phyloP scores from a whole-genome alignment of 2,329 filamentous ascomycete species.

The Hyphodiscus sp. region DNA sequence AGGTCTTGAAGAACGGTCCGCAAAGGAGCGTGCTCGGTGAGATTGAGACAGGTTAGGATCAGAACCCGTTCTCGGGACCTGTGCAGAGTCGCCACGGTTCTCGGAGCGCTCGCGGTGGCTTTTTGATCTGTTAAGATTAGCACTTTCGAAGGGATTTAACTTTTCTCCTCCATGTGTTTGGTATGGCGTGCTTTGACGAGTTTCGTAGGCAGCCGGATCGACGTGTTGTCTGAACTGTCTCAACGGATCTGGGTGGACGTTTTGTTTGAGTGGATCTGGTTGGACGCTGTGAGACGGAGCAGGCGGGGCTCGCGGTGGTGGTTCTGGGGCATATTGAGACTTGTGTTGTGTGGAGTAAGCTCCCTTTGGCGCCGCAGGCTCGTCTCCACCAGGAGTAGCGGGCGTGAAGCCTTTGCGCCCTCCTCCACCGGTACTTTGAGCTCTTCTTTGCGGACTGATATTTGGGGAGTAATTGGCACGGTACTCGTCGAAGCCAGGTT shows the following conservation, averaged over 20 bases:
- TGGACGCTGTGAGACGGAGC: conserved; percentile 1
- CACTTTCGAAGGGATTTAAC: conserved; percentile 47
- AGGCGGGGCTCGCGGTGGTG: conserved; percentile 16
- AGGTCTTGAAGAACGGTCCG: conserved; percentile 4
- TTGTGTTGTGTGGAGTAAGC: conserved; percentile 27
- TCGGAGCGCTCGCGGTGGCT: conserved; percentile 21
- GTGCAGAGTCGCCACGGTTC: conserved; percentile 1
- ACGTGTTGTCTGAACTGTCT: conserved; percentile 38
- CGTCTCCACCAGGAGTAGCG: conserved; percentile 26
- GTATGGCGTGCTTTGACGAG: conserved; percentile 53
- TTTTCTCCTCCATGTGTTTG: conserved; percentile 51
- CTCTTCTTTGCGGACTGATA: conserved; percentile 13
- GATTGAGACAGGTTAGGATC: conserved; percentile 23
- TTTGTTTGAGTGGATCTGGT: conserved; percentile 2
- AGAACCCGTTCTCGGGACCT: conserved; percentile 22
- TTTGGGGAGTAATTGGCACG: conserved; percentile 8
- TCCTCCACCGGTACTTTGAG: conserved; percentile 17
- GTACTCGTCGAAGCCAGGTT: conserved; percentile 19
- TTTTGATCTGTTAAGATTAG: conserved; percentile 27
- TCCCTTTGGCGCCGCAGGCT: conserved; percentile 27
- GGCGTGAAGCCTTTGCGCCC: conserved; percentile 28
- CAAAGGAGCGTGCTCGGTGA: conserved; percentile 13
- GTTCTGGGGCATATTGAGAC: conserved; percentile 15
- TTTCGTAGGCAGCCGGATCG: conserved; percentile 33
- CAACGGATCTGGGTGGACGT: conserved; percentile 36